These are phyloP conservation scores for Phytopythium litorale DNA, from an alignment of 352 stramenopile genomes.

Conservation along the genomic window DNA sequence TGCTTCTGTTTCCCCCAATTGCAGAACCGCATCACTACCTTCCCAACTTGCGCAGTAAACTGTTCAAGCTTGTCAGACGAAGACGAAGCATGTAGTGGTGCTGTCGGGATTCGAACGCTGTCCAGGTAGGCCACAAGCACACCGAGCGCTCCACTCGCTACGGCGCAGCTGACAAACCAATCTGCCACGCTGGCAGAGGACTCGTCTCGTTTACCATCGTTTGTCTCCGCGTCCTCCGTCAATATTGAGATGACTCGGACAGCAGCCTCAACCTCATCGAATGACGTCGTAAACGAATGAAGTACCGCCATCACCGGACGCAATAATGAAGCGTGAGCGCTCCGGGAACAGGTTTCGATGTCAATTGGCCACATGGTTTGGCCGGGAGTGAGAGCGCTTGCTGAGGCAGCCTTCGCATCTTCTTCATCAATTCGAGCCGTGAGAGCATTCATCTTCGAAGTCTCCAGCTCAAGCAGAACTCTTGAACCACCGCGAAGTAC, in stretches of 20 bases:
- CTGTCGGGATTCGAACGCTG: constrained; percentile 13
- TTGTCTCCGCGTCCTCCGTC: constrained; percentile 9
- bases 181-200: constrained; percentile 6
- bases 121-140: constrained; percentile 43
- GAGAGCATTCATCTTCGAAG: background rate
- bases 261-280: constrained; percentile 44
- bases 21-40: constrained; percentile 29
- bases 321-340: constrained; percentile 25
- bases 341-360: constrained; percentile 14
- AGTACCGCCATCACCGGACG: constrained; percentile 36
- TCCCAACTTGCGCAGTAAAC: constrained; percentile 18
- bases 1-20: constrained; percentile 20
- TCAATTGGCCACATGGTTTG: constrained; percentile 21
- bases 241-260: constrained; percentile 24
- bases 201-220: constrained; percentile 7
- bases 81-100: background rate
- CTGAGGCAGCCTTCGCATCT: background rate
- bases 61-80: background rate
- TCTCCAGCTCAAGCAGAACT: constrained; percentile 11
- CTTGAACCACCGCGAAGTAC: constrained; percentile 25
- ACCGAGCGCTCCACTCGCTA: constrained; percentile 34
- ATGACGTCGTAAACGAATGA: constrained; percentile 27
- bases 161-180: constrained; percentile 35
- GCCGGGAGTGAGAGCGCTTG: background rate
- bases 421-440: background rate